These are phyloP conservation scores for Lachancea dasiensis DNA, from an alignment of 805 yeast genomes.

Conservation along the genomic window DNA sequence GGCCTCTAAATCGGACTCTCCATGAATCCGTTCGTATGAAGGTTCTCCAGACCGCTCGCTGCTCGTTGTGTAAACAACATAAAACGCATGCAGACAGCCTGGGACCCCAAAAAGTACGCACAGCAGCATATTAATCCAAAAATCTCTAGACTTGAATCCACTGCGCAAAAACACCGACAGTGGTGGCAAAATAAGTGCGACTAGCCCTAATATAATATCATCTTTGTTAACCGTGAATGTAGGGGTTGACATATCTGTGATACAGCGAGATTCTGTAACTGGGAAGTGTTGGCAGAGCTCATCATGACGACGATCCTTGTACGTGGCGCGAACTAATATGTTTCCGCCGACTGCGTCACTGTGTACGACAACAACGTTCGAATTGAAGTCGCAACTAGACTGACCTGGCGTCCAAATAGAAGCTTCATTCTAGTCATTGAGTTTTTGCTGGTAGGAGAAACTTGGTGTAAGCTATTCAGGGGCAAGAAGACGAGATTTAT, in stretches of 20 bases:
- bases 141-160: slow-evolving; percentile 21
- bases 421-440: no score
- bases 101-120: slow-evolving; percentile 22
- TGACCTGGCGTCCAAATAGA: no score
- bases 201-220: slow-evolving; percentile 17
- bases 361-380: no score
- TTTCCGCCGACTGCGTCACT: no score
- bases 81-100: slow-evolving; percentile 24
- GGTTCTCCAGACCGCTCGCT: slow-evolving; percentile 19
- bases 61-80: slow-evolving; percentile 24
- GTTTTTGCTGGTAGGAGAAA: no score
- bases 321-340: no score
- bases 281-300: no score
- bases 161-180: slow-evolving; percentile 19
- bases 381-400: no score
- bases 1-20: slow-evolving; percentile 6
- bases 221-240: slow-evolving; percentile 20
- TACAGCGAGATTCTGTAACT: no score
- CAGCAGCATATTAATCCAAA: slow-evolving; percentile 18
- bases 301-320: no score
- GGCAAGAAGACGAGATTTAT: no score
- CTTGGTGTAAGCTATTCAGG: no score
- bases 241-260: slow-evolving; percentile 1
- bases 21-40: background rate
- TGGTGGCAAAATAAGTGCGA: slow-evolving; percentile 24